Percentiles rank a stretch among this genome's conserved stretches.
Evolutionary conservation across 148 eudicot genomes (phyloP).

Genomic region (Nepenthes gracilis): DNA sequence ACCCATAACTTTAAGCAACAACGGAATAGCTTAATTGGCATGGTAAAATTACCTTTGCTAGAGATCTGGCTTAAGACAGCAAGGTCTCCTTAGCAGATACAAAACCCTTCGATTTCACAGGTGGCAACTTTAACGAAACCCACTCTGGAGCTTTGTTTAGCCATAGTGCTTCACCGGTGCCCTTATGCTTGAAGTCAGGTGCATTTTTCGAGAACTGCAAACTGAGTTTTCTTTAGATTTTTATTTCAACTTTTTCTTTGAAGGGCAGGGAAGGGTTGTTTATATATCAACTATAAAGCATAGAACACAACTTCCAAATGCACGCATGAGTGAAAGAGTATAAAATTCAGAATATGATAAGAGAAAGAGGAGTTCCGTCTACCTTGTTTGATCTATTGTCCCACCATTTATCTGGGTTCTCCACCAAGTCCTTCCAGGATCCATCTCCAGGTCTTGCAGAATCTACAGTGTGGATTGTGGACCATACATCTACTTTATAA

Average conservation of each 20-base stretch:
- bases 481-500: no score
- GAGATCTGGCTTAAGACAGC: not conserved
- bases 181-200: slow-evolving; percentile 44
- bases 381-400: slow-evolving; percentile 35
- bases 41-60: no score
- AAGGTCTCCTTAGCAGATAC: not conserved
- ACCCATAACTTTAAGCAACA: no score
- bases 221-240: not conserved
- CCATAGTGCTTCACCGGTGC: slow-evolving; percentile 32
- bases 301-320: not conserved
- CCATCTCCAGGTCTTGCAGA: slow-evolving; percentile 4
- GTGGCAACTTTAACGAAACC: slow-evolving; percentile 27
- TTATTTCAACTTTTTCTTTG: not conserved
- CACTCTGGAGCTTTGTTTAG: slow-evolving; percentile 23
- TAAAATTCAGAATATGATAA: not conserved
- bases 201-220: slow-evolving; percentile 13
- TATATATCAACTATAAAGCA: not conserved
- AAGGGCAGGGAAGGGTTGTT: not conserved
- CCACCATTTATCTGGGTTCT: slow-evolving; percentile 46
- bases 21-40: no score
- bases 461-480: not conserved
- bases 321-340: not conserved
- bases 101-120: slow-evolving; percentile 7
- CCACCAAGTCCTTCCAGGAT: slow-evolving; percentile 35
- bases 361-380: not conserved